phyloP scores from a whole-genome alignment of 306 rosid species.

The Begonia peltatifolia region DNA sequence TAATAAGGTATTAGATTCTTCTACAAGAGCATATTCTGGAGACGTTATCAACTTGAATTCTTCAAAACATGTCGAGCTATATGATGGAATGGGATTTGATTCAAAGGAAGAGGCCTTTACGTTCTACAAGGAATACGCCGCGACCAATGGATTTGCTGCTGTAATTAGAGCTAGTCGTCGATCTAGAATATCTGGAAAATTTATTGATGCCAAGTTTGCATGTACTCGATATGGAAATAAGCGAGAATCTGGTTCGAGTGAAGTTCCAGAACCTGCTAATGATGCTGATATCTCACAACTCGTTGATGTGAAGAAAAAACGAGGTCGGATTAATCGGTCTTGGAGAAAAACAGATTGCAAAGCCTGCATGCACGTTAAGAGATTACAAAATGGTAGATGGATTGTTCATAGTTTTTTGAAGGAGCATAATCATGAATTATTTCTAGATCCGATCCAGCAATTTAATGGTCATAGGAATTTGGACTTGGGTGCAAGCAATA shows the following conservation, averaged over 20 bases:
- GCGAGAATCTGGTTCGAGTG: conserved; percentile 53
- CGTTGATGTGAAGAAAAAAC: conserved; percentile 21
- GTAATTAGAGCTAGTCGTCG: conserved; percentile 83
- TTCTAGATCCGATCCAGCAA: conserved; percentile 86
- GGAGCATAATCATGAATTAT: conserved; percentile 85
- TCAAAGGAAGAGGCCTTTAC: conserved; percentile 75
- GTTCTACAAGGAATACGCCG: conserved; percentile 80
- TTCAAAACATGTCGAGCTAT: conserved; percentile 14
- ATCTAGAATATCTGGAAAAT: conserved; percentile 89
- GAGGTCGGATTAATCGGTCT: conserved; percentile 72
- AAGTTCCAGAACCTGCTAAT: conserved; percentile 11
- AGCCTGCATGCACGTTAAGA: conserved; percentile 98
- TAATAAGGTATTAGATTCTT: not conserved
- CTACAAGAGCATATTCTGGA: conserved; percentile 9
- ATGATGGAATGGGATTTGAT: conserved; percentile 64
- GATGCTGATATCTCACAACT: conserved; percentile 9
- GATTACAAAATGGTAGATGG: conserved; percentile 76
- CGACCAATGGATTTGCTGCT: conserved; percentile 91
- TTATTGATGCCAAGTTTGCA: conserved; percentile 89
- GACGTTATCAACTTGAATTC: conserved; percentile 17
- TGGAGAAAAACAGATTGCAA: conserved; percentile 88
- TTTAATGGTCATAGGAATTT: conserved; percentile 84
- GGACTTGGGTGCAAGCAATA: conserved; percentile 74
- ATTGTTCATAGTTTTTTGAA: conserved; percentile 78
- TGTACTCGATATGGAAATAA: conserved; percentile 88